Base-by-base conservation (phyloP, 2,329 filamentous ascomycete species). In the Beauveria sp. region DNA sequence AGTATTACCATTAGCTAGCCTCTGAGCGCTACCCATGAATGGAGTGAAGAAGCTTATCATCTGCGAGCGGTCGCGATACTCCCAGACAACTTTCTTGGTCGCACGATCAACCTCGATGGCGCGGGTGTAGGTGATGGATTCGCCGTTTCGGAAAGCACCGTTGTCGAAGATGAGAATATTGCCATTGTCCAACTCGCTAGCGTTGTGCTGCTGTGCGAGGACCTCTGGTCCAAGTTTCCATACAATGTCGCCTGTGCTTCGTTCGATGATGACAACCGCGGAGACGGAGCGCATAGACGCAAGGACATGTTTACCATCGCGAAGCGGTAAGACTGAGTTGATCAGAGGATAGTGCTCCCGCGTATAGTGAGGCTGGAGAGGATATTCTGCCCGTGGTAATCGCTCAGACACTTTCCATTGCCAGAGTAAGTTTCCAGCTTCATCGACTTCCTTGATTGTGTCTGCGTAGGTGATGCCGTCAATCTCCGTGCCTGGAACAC, bases 111-210 rank as follows among this genome's bases (percentile, higher is more conserved):
- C 62, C 49, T 71, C 68, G 7, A 71, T 69, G 0, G 65, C 67
- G 0, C 69, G 69, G 2, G 68, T 66, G 26, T 69, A 72, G 0
- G 66, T 70, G 49, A 71, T 67, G 1, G 69, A 72, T 61, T 72
- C 68, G 14, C 69, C 69, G 8, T 64, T 60, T 0, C 70, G 68
- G 14, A 70, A 72, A 0, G 69, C 67, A 12, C 70, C 69, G 12
- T 72, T 69, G 55, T 72, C 69, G 20, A 71, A 71, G 34, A 72
- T 68, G 40, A 71, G 66, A 20, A 72, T 71, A 46, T 71, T 71
- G 9, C 70, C 70, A n/a, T 68, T 71, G 0, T 68, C 66, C 0
- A 71, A 65, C 46, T 71, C 69, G 0, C 66, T 71, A 1, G 69
- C 69, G 12, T 70, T 71, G 62, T 72, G 70, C 40, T 72, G 69